Conservation (phyloP, 495 filamentous ascomycete genomes). For the Bryoglossum gracile region DNA sequence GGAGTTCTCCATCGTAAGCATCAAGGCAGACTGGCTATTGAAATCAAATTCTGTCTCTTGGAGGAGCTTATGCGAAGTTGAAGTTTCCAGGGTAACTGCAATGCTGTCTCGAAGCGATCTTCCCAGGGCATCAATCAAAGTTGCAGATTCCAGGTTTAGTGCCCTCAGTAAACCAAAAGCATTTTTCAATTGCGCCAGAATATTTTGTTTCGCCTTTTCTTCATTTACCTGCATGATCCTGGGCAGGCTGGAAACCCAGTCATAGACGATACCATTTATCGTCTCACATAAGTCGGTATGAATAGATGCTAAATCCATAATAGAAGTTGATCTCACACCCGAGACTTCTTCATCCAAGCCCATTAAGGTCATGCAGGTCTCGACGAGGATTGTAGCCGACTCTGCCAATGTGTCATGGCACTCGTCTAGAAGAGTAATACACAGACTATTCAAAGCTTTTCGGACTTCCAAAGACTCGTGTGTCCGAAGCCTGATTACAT, state of each 20-base stretch:
- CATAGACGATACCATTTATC: slow-evolving; percentile 66
- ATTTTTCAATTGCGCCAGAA: slow-evolving; percentile 64
- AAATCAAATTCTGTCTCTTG: slow-evolving; percentile 20
- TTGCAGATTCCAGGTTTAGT: slow-evolving; percentile 57
- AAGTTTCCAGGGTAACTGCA: slow-evolving; percentile 33
- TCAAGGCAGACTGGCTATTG: slow-evolving; percentile 20
- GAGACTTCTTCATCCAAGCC: slow-evolving; percentile 40
- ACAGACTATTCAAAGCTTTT: slow-evolving; percentile 58
- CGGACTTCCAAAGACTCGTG: slow-evolving; percentile 69
- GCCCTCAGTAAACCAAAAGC: slow-evolving; percentile 62
- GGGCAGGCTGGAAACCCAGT: slow-evolving; percentile 74
- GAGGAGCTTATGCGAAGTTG: slow-evolving; percentile 14
- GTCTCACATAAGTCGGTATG: slow-evolving; percentile 57
- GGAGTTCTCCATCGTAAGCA: slow-evolving; percentile 21
- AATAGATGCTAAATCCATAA: slow-evolving; percentile 55
- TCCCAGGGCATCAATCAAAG: slow-evolving; percentile 62
- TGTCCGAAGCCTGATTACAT: slow-evolving; percentile 67
- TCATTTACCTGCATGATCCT: slow-evolving; percentile 80
- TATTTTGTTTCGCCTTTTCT: slow-evolving; percentile 63
- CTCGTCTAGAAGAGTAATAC: slow-evolving; percentile 63
- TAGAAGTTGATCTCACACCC: slow-evolving; percentile 29
- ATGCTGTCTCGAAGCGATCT: slow-evolving; percentile 57
- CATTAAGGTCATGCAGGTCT: slow-evolving; percentile 73
- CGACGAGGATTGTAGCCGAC: slow-evolving; percentile 62
- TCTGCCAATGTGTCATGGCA: slow-evolving; percentile 68